phyloP scores from a whole-genome alignment of 2,329 filamentous ascomycete genomes.

The Ascochyta lentis region DNA sequence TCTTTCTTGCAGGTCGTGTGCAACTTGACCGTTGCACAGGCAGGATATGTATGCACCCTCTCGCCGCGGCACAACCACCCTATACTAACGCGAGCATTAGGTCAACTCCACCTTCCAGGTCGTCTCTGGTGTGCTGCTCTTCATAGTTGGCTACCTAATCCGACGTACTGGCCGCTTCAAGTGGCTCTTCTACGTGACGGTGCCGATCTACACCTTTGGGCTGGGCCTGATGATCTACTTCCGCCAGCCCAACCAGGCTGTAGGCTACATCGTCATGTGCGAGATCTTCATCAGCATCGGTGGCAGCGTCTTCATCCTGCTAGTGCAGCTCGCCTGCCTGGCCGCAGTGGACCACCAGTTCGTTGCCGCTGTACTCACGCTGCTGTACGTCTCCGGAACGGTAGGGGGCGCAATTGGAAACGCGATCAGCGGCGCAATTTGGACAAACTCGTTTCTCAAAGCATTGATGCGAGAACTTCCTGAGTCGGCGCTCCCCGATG shows the following conservation, averaged over 20 bases:
- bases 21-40: conserved; percentile 60
- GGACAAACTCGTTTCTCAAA: conserved; percentile 59
- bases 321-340: conserved; percentile 57
- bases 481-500: conserved; percentile 51
- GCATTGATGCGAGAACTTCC: conserved; percentile 49
- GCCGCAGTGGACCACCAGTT: conserved; percentile 58
- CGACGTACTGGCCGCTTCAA: conserved; percentile 63
- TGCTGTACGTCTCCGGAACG: conserved; percentile 66
- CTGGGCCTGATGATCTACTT: conserved; percentile 62
- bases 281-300: conserved; percentile 21
- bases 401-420: conserved; percentile 66
- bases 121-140: conserved; percentile 62
- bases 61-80: too few species aligned
- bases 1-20: conserved; percentile 67
- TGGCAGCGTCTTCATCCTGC: conserved; percentile 64
- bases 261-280: conserved; percentile 20
- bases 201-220: conserved; percentile 63
- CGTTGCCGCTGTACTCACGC: conserved; percentile 66
- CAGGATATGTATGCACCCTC: conserved; percentile 54
- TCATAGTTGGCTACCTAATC: conserved; percentile 48
- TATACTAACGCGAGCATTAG: background rate
- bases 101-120: conserved; percentile 63
- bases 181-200: conserved; percentile 65
- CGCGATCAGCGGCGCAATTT: conserved; percentile 65
- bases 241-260: conserved; percentile 45